phyloP scores from a whole-genome alignment of 306 rosid genomes.

The Cicer judaicum region DNA sequence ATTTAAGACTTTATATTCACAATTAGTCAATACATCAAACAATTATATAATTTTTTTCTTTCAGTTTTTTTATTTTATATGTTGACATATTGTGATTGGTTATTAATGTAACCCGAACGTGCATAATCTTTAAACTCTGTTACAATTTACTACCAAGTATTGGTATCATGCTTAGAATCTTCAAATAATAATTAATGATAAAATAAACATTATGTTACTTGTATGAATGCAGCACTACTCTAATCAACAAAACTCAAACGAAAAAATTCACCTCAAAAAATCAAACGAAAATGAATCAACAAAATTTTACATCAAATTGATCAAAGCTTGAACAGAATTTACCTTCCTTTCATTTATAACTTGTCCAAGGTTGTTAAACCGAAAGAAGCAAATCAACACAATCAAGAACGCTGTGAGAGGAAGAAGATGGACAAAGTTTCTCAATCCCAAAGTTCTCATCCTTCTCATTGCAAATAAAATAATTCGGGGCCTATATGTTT shows the following conservation, averaged over 20 bases:
- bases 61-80: too few relatives aligned
- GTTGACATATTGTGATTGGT: too few relatives aligned
- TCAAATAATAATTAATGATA: neutral
- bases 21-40: too few relatives aligned
- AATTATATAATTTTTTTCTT: too few relatives aligned
- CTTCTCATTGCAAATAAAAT: neutral
- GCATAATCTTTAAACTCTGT: too few relatives aligned
- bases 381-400: constrained; percentile 37
- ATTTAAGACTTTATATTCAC: too few relatives aligned
- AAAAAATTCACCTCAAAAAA: neutral
- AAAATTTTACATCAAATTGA: constrained; percentile 33
- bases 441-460: constrained; percentile 38
- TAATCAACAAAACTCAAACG: neutral
- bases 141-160: neutral
- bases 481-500: neutral
- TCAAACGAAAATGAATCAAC: neutral
- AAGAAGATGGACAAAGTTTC: constrained; percentile 20
- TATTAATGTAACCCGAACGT: too few relatives aligned
- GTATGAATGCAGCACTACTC: neutral
- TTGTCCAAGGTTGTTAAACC: neutral
- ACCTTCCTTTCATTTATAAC: neutral
- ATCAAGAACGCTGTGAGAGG: constrained; percentile 42
- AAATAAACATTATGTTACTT: neutral
- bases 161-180: constrained; percentile 9
- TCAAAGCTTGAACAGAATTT: constrained; percentile 20